These are phyloP conservation scores for Chaetomium olivaceum DNA, from an alignment of 2,329 filamentous ascomycete genomes.

Conservation along the genomic window DNA sequence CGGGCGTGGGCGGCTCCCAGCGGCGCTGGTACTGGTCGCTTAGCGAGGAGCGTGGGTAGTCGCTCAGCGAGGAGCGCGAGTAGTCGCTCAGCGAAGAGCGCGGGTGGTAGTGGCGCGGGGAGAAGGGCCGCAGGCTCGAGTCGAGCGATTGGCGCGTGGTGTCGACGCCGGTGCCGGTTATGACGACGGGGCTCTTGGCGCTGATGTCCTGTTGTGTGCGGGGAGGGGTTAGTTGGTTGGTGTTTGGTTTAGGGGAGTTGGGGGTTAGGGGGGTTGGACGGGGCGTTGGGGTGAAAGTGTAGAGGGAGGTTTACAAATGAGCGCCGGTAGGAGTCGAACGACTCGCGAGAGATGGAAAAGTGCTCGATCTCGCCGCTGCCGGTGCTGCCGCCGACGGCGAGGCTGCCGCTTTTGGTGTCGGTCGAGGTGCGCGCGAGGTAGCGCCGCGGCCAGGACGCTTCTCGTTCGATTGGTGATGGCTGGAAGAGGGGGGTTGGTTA, in stretches of 20 bases:
- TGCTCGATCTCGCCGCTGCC: slow-evolving; percentile 81
- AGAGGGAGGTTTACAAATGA: slow-evolving; percentile 73
- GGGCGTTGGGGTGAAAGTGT: slow-evolving; percentile 27
- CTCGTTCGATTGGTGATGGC: slow-evolving; percentile 88
- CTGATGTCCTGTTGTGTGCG: slow-evolving; percentile 72
- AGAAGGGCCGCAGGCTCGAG: slow-evolving; percentile 46
- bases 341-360: slow-evolving; percentile 93
- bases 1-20: slow-evolving; percentile 62
- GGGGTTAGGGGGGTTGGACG: no score
- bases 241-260: neutral
- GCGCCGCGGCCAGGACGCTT: slow-evolving; percentile 70
- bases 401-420: slow-evolving; percentile 53
- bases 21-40: slow-evolving; percentile 49
- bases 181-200: slow-evolving; percentile 74
- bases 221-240: neutral
- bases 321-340: slow-evolving; percentile 92
- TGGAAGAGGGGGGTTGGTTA: slow-evolving; percentile 41
- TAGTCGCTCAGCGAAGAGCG: slow-evolving; percentile 53
- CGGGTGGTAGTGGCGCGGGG: slow-evolving; percentile 38
- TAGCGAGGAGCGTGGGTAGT: neutral
- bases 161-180: slow-evolving; percentile 38
- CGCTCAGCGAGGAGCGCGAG: neutral
- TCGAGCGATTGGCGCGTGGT: slow-evolving; percentile 72
- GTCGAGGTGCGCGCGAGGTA: slow-evolving; percentile 57
- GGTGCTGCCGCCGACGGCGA: slow-evolving; percentile 62